These are phyloP conservation scores for Stramenopiles sp. DNA, from an alignment of 352 stramenopile species.

Conservation along the genomic window DNA sequence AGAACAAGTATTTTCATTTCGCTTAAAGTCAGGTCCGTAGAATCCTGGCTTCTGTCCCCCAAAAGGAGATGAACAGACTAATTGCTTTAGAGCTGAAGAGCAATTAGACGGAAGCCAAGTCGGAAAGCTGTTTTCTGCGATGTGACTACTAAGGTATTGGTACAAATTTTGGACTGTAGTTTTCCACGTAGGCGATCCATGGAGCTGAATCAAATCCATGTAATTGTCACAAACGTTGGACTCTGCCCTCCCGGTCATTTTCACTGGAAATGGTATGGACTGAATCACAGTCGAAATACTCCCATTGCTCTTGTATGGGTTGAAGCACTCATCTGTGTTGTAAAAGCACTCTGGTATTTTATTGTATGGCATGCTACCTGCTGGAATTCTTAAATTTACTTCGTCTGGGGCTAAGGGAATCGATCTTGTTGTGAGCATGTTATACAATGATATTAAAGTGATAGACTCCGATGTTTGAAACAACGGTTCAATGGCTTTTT, in stretches of 20 bases:
- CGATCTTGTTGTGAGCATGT: not conserved
- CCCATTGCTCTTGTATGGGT: not conserved
- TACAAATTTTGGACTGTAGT: not conserved
- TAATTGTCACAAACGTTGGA: not conserved
- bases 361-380: not conserved
- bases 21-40: not conserved
- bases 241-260: not conserved
- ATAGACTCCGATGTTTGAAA: not conserved
- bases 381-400: not conserved
- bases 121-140: not conserved
- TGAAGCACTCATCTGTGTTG: not conserved
- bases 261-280: not conserved
- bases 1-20: not conserved
- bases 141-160: not conserved
- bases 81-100: not conserved
- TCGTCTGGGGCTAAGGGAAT: not conserved
- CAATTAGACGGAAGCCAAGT: not conserved
- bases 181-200: not conserved
- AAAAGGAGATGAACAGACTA: not conserved
- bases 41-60: not conserved
- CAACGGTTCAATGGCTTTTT: not conserved
- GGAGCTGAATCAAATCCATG: not conserved
- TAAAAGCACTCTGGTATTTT: not conserved
- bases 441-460: not conserved
- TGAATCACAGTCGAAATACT: not conserved